Base-by-base conservation (phyloP, 139 green algal species). In the Tetratostichococcus sp. region DNA sequence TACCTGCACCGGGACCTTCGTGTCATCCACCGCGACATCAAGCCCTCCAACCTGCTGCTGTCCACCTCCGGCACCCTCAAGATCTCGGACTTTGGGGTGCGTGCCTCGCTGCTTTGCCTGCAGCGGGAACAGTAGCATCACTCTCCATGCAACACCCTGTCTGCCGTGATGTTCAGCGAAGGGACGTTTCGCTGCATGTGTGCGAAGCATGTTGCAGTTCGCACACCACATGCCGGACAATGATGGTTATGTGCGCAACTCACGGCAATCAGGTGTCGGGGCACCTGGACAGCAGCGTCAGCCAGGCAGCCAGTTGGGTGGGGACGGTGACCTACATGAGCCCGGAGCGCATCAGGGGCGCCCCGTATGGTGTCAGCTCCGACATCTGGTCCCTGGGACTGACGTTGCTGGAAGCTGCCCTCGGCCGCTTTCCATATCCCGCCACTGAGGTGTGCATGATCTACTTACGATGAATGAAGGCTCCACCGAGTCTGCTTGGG, bases 291-390 rank as follows among this genome's bases (percentile, higher is more conserved):
- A 67, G 50, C 71, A 68, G 42, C 62, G 62, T 68, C 28, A 43
- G 22, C 67, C 22, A 71, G 32, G 31, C 28, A 2, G 31, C 31
- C 71, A 97, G 91, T 1, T 97, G 93, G 75, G 73, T 90, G 35
- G 95, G 95, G 58, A 98, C 95, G 0, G 93, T 97, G 25, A 98
- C 95, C 1, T 99, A 99, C 87, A 98, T 99, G 95, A 95, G 88
- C 0, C 95, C 95, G 0, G 95, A 99, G 88, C 90, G 95, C 42
- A 94, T 98, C 73, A 87, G 90, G 70, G 90, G 93, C 16, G 32
- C 92, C 67, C 74, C 86, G 5, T 98, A 98, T 86, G 86, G 81
- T 33, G 94, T 92, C 69, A 76, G 85, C 2, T 83, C 87, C 1
- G 92, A 97, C 82, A 89, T 96, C 67, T 97, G 92, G 92, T 91